These are phyloP conservation scores for Fraxinus sp. DNA, from an alignment of 305 asterid species.

Conservation along the genomic window DNA sequence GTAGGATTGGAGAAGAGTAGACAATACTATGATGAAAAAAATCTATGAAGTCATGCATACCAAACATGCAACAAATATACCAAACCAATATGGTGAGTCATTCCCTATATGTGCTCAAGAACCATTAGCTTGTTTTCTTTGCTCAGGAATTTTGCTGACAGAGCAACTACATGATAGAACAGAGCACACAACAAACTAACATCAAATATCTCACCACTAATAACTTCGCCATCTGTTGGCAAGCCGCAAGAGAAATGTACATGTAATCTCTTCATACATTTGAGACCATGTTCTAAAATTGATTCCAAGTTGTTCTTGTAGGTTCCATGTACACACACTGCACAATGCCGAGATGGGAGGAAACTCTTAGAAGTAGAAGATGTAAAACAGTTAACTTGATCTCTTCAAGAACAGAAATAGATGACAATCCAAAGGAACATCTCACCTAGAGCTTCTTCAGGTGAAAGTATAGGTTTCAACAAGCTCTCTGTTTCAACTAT, in stretches of 20 bases:
- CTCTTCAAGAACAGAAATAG: slow-evolving; percentile 13
- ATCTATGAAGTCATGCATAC: not conserved
- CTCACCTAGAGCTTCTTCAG: slow-evolving; percentile 74
- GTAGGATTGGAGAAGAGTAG: not conserved
- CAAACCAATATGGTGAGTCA: not conserved
- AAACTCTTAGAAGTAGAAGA: not conserved
- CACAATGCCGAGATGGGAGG: slow-evolving; percentile 21
- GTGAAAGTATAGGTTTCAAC: slow-evolving; percentile 68
- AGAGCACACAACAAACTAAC: not conserved
- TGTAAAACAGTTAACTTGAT: slow-evolving; percentile 1
- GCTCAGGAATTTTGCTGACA: not conserved
- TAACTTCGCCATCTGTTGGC: slow-evolving; percentile 79
- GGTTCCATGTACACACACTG: slow-evolving; percentile 95
- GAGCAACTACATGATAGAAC: not conserved
- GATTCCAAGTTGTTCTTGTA: slow-evolving; percentile 72
- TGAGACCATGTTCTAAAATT: slow-evolving; percentile 74
- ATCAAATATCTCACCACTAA: slow-evolving; percentile 64
- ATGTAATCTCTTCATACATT: slow-evolving; percentile 84
- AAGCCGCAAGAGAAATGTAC: slow-evolving; percentile 91
- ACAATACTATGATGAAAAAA: not conserved
- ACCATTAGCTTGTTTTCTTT: not conserved
- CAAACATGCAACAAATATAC: not conserved
- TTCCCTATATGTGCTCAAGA: not conserved
- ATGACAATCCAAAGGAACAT: not conserved
- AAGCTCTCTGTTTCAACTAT: slow-evolving; percentile 78